phyloP scores from a whole-genome alignment of 371 early-diverging fungal species.

The Batkoa obscura region DNA sequence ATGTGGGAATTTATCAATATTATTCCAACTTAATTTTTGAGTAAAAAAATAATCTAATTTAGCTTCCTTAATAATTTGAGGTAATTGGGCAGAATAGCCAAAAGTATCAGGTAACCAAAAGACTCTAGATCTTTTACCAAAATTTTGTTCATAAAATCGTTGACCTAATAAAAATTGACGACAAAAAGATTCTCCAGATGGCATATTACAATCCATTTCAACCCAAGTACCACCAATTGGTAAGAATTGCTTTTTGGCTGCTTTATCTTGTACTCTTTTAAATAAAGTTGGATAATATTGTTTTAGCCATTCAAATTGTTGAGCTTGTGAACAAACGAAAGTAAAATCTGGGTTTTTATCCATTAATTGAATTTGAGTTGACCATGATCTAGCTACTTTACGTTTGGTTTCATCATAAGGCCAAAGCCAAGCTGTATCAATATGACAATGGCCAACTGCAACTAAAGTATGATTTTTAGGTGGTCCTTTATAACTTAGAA shows the following conservation, averaged over 20 bases:
- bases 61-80: conserved; percentile 68
- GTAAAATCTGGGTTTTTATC: conserved; percentile 68
- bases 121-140: conserved; percentile 56
- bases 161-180: conserved; percentile 89
- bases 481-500: conserved; percentile 36
- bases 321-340: conserved; percentile 89
- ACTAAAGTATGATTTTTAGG: conserved; percentile 35
- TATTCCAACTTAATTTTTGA: conserved; percentile 96
- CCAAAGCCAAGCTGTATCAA: conserved; percentile 52
- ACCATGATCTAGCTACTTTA: conserved; percentile 83
- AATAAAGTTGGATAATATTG: conserved; percentile 69
- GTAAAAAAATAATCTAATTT: conserved; percentile 91
- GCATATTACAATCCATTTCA: conserved; percentile 95
- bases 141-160: conserved; percentile 62
- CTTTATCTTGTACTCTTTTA: conserved; percentile 42
- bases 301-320: conserved; percentile 87
- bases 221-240: conserved; percentile 96
- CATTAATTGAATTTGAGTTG: conserved; percentile 68
- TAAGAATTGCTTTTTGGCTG: conserved; percentile 61
- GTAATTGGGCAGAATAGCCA: conserved; percentile 51
- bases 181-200: conserved; percentile 82
- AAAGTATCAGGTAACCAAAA: conserved; percentile 95
- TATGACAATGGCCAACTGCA: conserved; percentile 75
- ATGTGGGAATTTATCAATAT: conserved; percentile 93
- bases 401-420: conserved; percentile 91